Base-by-base conservation (phyloP, 371 early-diverging fungal genomes). In the Rhizopus sp. region DNA sequence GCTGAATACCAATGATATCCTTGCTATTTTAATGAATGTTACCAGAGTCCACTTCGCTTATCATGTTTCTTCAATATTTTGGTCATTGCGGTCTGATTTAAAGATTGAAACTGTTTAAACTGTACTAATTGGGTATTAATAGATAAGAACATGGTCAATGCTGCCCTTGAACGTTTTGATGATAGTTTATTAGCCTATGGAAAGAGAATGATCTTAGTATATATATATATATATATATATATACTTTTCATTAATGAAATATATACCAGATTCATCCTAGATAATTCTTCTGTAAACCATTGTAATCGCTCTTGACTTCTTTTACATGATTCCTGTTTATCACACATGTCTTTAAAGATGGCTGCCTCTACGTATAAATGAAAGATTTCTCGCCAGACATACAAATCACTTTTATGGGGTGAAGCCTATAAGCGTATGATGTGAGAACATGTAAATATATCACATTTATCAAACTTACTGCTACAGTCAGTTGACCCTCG, bases 61-160 rank as follows among this genome's bases (percentile, higher is more conserved):
- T 91, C 92, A 53, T 90, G 89, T 58, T 91, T 90, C 70, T 91
- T 91, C 10, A 91, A 68, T 7, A 91, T 88, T 64, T 91, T 91
- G 30, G 77, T 80, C 62, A 90, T 82, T 1, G 88, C 89, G 10
- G 82, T 88, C 46, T 83, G 84, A 74, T 91, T 91, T 40, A 91
- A 63, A 16, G 74, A 74, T 44, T 83, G 78, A 55, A 89, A 85
- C 45, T 81, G 80, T 53, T 82, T 81, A 68, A 89, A 72, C 29
- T 73, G 63, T 10, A 87, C 75, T 23, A 90, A 68, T 41, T 86
- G 85, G 12, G 77, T 62, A 61, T 90, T 88, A 15, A 88, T 68
- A 55, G 84, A 69, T 34, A 81, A 70, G 48, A 87, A 86, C 13
- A 23, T n/a, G 40, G 68, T 62, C 64, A 81, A 63, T 33, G 73